Evolutionary conservation across 805 yeast species (phyloP).

Genomic region (Limtongozyma cylindracea): DNA sequence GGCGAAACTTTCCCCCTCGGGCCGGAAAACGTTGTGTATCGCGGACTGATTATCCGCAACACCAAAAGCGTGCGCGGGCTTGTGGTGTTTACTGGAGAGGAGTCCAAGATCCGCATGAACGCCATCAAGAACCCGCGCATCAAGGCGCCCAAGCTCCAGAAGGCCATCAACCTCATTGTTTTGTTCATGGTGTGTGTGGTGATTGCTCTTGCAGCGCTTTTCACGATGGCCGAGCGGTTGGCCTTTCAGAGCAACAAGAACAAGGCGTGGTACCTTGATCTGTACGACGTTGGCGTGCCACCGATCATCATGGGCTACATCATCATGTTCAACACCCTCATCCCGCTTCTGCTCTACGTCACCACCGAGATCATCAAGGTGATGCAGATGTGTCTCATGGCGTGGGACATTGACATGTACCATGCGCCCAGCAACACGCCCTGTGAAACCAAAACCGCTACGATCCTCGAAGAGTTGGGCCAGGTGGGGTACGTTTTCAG

Average conservation of each 20-base stretch:
- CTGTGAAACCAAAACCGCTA: constrained; percentile 86
- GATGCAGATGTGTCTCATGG: constrained; percentile 58
- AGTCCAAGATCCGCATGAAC: constrained; percentile 87
- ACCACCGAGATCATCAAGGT: constrained; percentile 91
- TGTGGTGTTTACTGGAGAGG: constrained; percentile 87
- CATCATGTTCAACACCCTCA: constrained; percentile 91
- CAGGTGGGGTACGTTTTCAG: constrained; percentile 89
- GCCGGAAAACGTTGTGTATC: constrained; percentile 61
- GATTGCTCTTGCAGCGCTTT: constrained; percentile 44
- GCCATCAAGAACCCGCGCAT: constrained; percentile 73
- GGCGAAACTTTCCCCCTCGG: constrained; percentile 28
- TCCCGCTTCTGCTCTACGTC: constrained; percentile 84
- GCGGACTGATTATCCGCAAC: constrained; percentile 80
- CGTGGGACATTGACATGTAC: constrained; percentile 89
- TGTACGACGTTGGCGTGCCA: constrained; percentile 59
- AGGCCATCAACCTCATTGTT: constrained; percentile 61
- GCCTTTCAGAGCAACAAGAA: constrained; percentile 14
- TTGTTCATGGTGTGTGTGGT: constrained; percentile 75
- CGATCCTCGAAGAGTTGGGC: constrained; percentile 88
- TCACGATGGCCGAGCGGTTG: constrained; percentile 55
- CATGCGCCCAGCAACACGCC: constrained; percentile 67
- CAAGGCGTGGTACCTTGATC: constrained; percentile 45
- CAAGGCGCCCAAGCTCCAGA: constrained; percentile 83
- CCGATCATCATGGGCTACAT: constrained; percentile 88
- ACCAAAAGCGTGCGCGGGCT: constrained; percentile 53